These are phyloP conservation scores for Mucor circinelloides DNA, from an alignment of 371 early-diverging fungal genomes.

Conservation along the genomic window DNA sequence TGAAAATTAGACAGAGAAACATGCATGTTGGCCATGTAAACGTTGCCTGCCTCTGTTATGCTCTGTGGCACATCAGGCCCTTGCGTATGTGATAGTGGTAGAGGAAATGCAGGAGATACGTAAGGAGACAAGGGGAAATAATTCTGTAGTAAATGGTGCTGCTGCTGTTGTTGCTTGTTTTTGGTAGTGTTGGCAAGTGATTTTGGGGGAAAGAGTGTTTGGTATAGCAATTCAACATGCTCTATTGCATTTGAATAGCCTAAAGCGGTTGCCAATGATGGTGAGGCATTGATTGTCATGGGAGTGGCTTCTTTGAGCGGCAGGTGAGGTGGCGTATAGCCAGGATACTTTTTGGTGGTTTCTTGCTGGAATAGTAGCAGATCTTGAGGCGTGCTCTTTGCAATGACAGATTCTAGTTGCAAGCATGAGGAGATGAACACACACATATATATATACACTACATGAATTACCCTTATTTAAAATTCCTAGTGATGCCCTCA, in stretches of 20 bases:
- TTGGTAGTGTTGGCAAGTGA: not conserved
- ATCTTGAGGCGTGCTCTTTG: conserved; percentile 70
- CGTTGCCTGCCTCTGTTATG: conserved; percentile 62
- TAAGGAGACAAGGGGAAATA: not conserved
- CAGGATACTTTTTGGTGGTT: conserved; percentile 60
- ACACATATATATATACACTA: not conserved
- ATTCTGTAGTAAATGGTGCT: not conserved
- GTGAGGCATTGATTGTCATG: not conserved
- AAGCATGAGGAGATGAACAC: not conserved
- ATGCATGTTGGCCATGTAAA: conserved; percentile 62
- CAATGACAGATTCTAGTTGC: conserved; percentile 1
- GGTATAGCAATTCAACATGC: conserved; percentile 2
- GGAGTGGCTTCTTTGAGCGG: conserved; percentile 16
- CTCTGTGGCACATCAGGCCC: conserved; percentile 49
- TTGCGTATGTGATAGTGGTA: not conserved
- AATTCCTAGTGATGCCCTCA: conserved; percentile 16
- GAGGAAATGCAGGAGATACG: not conserved
- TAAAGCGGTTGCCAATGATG: conserved; percentile 16
- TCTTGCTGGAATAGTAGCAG: conserved; percentile 59
- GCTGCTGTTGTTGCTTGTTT: not conserved
- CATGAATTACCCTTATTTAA: not conserved
- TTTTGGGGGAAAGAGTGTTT: conserved; percentile 10
- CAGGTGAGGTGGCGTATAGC: conserved; percentile 46
- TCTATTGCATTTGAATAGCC: not conserved
- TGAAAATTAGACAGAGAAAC: conserved; percentile 62